phyloP scores from a whole-genome alignment of 768 basidiomycete species.

The Tremella mesenterica region DNA sequence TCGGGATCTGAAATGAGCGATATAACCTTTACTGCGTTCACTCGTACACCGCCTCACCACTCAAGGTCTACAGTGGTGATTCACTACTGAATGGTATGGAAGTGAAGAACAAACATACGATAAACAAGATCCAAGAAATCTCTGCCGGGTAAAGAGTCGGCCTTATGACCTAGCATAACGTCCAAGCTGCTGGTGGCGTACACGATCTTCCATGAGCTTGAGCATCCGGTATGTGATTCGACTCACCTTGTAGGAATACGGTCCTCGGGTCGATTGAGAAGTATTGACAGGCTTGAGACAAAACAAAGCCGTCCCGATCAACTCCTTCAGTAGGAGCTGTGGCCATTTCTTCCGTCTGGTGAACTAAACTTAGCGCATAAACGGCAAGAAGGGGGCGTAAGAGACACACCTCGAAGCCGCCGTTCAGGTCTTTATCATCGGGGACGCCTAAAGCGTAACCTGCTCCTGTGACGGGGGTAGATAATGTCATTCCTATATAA shows the following conservation, averaged over 20 bases:
- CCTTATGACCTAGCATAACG: slow-evolving; percentile 39
- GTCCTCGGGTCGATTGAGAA: background rate
- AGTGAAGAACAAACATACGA: slow-evolving; percentile 17
- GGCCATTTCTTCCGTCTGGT: slow-evolving; percentile 44
- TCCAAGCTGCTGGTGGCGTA: slow-evolving; percentile 34
- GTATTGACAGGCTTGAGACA: slow-evolving; percentile 35
- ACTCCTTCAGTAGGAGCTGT: slow-evolving; percentile 38
- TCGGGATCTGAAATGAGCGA: slow-evolving; percentile 12
- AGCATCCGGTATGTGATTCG: too few species aligned
- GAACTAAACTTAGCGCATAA: slow-evolving; percentile 26
- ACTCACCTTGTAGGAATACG: too few species aligned
- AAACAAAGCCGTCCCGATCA: slow-evolving; percentile 37
- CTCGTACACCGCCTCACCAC: too few species aligned
- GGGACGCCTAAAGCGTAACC: slow-evolving; percentile 1
- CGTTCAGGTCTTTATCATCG: slow-evolving; percentile 18
- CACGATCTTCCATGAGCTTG: slow-evolving; percentile 26
- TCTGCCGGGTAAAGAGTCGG: slow-evolving; percentile 31
- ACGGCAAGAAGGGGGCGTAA: background rate
- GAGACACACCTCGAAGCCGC: slow-evolving; percentile 23
- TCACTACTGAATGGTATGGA: slow-evolving; percentile 4
- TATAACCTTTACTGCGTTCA: too few species aligned
- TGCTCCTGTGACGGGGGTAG: slow-evolving; percentile 15
- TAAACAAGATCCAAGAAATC: slow-evolving; percentile 41
- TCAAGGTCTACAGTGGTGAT: too few species aligned
- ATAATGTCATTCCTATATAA: slow-evolving; percentile 20